These are phyloP conservation scores for Stylonectria norvegica DNA, from an alignment of 2,329 filamentous ascomycete genomes.

Conservation along the genomic window DNA sequence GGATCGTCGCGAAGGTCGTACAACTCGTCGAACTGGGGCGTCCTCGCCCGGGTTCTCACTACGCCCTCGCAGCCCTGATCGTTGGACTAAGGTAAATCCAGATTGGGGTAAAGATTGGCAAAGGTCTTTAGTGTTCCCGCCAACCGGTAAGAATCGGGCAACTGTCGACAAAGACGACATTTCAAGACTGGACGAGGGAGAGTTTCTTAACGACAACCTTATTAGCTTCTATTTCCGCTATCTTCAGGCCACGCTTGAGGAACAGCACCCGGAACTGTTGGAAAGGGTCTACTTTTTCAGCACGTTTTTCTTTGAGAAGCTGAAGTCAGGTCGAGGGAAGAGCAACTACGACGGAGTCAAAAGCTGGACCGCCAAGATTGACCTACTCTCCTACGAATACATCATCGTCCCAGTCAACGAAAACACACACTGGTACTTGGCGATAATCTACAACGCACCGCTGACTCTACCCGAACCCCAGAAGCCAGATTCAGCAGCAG, in stretches of 20 bases:
- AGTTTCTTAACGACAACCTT: conserved; percentile 90
- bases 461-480: conserved; percentile 47
- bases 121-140: conserved; percentile 59
- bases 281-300: conserved; percentile 83
- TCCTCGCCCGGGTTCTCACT: conserved; percentile 12
- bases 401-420: conserved; percentile 92
- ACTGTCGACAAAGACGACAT: conserved; percentile 72
- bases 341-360: conserved; percentile 85
- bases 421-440: conserved; percentile 84
- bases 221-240: conserved; percentile 84
- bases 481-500: conserved; percentile 7
- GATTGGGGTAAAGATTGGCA: conserved; percentile 53
- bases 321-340: conserved; percentile 59
- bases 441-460: conserved; percentile 86
- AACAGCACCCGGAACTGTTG: conserved; percentile 51
- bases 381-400: conserved; percentile 83
- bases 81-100: conserved; percentile 52
- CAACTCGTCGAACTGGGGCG: conserved; percentile 26
- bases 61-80: conserved; percentile 16
- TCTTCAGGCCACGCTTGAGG: conserved; percentile 59
- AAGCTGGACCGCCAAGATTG: conserved; percentile 81
- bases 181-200: conserved; percentile 71
- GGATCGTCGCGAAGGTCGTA: conserved; percentile 12
- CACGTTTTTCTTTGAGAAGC: conserved; percentile 81
- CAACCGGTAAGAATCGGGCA: conserved; percentile 56